Base-by-base conservation (phyloP, 2,329 filamentous ascomycete species). In the Geosmithia morbida region DNA sequence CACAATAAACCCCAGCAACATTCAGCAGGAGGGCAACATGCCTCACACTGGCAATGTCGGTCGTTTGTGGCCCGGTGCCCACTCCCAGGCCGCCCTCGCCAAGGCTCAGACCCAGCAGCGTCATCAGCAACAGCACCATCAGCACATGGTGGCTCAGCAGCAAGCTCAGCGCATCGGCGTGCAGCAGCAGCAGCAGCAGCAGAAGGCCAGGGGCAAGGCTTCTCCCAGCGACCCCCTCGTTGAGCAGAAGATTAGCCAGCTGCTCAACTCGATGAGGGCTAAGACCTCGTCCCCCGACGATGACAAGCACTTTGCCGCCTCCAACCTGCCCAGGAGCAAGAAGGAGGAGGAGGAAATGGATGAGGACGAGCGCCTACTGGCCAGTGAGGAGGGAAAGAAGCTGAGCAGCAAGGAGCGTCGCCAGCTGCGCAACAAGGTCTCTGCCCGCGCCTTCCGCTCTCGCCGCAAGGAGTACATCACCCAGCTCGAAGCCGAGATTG, bases 321-420 rank as follows among this genome's bases (percentile, higher is more conserved):
- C 79, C 48, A 83, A 87, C 60, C 76, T 87, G 55, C 72, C 83
- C 45, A 83, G 82, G 52, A 67, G 77, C 52, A 89, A 83, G 74
- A 97, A 97, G 74, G 88, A 96, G 43, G 89, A 97, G 58, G 89
- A 96, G 51, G 90, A 97, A 47, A 97, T 98, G 90, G 92, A 98
- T 56, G 90, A 96, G 64, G 92, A 97, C 57, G 92, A 97, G 72
- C 78, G 87, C 54, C 73, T 96, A 10, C 73, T 96, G 19, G 87
- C 87, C n/a, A 96, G 88, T 51, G 92, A 98, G 59, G 90, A 96
- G 67, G 92, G 90, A 58, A 98, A 98, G 81, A 96, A 96, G 72
- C 77, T 98, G n/a, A 92, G 83, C 66, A 94, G 87, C 72, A 97
- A 97, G 70, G 89, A 97, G 67, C 83, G 92, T 51, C 83, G 92